These are phyloP conservation scores for Dipteronia sinensis DNA, from an alignment of 345 rosid genomes.

Conservation along the genomic window DNA sequence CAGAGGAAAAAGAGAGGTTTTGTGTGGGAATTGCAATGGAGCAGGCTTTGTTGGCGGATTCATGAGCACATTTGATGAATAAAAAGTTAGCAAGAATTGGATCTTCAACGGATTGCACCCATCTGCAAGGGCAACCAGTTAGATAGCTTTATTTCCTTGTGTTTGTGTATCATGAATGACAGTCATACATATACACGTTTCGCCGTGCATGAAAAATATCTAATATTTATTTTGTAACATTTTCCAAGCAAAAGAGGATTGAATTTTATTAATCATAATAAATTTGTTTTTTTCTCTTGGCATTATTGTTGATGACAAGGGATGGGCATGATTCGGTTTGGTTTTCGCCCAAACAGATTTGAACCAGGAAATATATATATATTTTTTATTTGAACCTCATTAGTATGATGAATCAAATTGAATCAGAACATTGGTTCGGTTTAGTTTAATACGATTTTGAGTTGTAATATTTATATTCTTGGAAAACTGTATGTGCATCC, in stretches of 20 bases:
- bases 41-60: conserved; percentile 96
- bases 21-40: conserved; percentile 91
- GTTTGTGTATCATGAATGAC: background rate
- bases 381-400: too few species aligned
- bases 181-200: background rate
- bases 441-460: too few species aligned
- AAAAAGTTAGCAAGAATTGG: background rate
- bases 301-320: background rate
- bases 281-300: background rate
- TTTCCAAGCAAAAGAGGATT: background rate
- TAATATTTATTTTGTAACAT: background rate
- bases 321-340: too few species aligned
- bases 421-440: too few species aligned
- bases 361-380: too few species aligned
- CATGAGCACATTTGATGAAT: conserved; percentile 74
- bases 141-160: background rate
- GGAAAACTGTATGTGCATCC: too few species aligned
- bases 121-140: background rate
- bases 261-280: background rate
- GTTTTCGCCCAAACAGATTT: too few species aligned
- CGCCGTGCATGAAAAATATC: background rate
- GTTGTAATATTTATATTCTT: too few species aligned
- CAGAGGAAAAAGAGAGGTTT: conserved; percentile 84
- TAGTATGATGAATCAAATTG: too few species aligned
- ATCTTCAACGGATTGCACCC: background rate